phyloP scores from a whole-genome alignment of 345 rosid species.

The Salix caprea region DNA sequence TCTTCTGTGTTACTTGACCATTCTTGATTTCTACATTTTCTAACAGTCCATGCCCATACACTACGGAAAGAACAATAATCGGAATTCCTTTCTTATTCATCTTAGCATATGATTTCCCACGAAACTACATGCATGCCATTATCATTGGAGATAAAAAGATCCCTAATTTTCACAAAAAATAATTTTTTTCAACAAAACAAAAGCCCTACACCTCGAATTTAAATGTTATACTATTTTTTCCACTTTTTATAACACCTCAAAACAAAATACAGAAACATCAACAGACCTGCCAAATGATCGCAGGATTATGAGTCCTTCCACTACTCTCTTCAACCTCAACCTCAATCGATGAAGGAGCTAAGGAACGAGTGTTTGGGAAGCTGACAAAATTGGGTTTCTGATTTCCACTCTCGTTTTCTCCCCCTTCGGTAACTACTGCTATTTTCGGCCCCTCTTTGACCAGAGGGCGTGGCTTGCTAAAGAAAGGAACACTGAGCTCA shows the following conservation, averaged over 20 bases:
- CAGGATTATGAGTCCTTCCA: conserved; percentile 25
- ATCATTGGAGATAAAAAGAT: too few relatives aligned
- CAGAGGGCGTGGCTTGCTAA: neutral
- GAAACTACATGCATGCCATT: too few relatives aligned
- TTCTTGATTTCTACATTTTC: neutral
- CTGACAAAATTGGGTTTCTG: conserved; percentile 9
- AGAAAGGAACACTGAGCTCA: conserved; percentile 13
- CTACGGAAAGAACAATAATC: neutral
- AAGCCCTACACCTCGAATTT: too few relatives aligned
- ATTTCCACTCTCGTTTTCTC: neutral
- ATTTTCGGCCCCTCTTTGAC: conserved; percentile 1
- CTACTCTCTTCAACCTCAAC: conserved; percentile 15
- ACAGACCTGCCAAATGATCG: conserved; percentile 28
- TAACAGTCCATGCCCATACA: neutral
- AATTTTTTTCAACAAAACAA: too few relatives aligned
- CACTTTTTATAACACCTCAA: too few relatives aligned
- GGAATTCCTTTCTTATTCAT: neutral
- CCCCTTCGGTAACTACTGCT: neutral
- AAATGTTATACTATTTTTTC: too few relatives aligned
- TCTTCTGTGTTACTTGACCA: neutral
- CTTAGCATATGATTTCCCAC: too few relatives aligned
- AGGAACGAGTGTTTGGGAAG: conserved; percentile 7
- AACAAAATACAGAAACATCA: neutral
- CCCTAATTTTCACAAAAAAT: too few relatives aligned
- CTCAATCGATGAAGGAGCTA: neutral